Evolutionary conservation across 352 stramenopile genomes (phyloP).

Genomic region (Peronosclerospora sorghi): DNA sequence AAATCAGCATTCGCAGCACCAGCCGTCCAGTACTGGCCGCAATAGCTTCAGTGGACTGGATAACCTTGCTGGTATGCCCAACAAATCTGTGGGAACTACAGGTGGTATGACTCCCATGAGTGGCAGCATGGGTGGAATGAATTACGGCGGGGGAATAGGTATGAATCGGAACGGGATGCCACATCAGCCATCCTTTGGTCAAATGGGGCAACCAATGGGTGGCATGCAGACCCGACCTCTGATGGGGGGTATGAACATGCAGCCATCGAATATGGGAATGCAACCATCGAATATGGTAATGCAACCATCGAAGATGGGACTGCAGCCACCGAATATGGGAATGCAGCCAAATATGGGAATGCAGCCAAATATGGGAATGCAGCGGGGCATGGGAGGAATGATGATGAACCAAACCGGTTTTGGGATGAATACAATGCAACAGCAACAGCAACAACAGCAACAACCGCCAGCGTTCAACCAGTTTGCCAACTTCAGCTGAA

Average conservation of each 20-base stretch:
- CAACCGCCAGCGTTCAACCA: constrained; percentile 51
- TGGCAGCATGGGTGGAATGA: constrained; percentile 36
- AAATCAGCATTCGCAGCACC: constrained; percentile 13
- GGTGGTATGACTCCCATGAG: constrained; percentile 44
- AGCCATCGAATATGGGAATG: constrained; percentile 32
- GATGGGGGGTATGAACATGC: constrained; percentile 34
- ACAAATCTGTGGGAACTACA: constrained; percentile 38
- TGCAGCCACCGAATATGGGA: constrained; percentile 21
- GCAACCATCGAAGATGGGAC: constrained; percentile 28
- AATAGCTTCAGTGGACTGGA: constrained; percentile 81
- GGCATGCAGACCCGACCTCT: constrained; percentile 5
- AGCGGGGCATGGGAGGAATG: constrained; percentile 44
- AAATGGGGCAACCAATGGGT: constrained; percentile 32
- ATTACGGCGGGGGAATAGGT: constrained; percentile 23
- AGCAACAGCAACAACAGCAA: constrained; percentile 40
- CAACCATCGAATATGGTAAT: constrained; percentile 26
- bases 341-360: constrained; percentile 32
- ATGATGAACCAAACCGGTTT: constrained; percentile 58
- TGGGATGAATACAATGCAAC: constrained; percentile 33
- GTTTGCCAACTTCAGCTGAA: constrained; percentile 38
- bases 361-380: constrained; percentile 25
- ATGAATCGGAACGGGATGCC: constrained; percentile 20
- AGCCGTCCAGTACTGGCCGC: constrained; percentile 13
- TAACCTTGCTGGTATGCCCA: constrained; percentile 69
- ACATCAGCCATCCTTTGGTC: constrained; percentile 21